Conservation (phyloP, 345 rosid species). For the Moringa oleifera region DNA sequence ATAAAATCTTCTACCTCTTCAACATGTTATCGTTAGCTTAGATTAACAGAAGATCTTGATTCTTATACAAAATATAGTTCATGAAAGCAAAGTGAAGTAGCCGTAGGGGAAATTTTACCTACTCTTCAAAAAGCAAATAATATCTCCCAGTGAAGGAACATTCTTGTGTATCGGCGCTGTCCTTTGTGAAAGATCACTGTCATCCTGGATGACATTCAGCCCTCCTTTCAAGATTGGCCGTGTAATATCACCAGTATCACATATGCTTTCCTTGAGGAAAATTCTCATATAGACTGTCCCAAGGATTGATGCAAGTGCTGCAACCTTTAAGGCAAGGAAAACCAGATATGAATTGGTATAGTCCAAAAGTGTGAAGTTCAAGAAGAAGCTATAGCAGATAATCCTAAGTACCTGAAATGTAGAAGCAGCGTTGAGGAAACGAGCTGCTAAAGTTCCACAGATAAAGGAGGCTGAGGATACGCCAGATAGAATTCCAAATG, state of each 20-base stretch:
- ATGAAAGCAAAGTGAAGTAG: too few relatives aligned
- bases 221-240: too few relatives aligned
- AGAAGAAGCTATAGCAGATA: background rate
- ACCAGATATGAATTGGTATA: too few relatives aligned
- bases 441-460: constrained; percentile 61
- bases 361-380: background rate
- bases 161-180: constrained; percentile 41
- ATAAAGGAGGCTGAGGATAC: constrained; percentile 43
- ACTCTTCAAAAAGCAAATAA: constrained; percentile 42
- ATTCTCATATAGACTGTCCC: constrained; percentile 74
- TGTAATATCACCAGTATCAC: constrained; percentile 5
- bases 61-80: too few relatives aligned
- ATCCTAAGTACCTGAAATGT: constrained; percentile 50
- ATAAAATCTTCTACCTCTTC: background rate
- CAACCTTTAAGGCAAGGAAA: constrained; percentile 29
- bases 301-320: constrained; percentile 47
- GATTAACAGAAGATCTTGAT: too few relatives aligned
- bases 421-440: constrained; percentile 51
- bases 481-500: constrained; percentile 68
- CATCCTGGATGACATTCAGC: too few relatives aligned
- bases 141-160: constrained; percentile 35
- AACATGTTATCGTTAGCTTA: too few relatives aligned
- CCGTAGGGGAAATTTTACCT: constrained; percentile 39
- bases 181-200: constrained; percentile 5
- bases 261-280: constrained; percentile 53